These are phyloP conservation scores for Fragaria iinumae DNA, from an alignment of 306 rosid genomes.

Conservation along the genomic window DNA sequence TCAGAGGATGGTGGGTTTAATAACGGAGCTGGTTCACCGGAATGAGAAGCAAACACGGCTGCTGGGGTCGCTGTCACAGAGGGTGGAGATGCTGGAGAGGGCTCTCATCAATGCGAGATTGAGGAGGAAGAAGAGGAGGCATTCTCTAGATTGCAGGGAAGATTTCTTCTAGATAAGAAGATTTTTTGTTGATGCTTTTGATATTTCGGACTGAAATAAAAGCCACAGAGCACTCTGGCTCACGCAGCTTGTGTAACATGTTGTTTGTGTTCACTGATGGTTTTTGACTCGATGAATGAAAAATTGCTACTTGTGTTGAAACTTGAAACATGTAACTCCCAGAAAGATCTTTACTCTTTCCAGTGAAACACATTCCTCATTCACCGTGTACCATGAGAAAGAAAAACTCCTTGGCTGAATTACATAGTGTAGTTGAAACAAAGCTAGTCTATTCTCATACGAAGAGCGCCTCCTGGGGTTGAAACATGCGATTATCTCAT, in stretches of 20 bases:
- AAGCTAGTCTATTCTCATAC: no score
- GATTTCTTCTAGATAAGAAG: neutral
- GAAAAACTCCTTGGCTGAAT: neutral
- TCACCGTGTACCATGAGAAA: neutral
- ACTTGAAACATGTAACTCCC: neutral
- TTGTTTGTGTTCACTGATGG: neutral
- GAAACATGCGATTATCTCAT: no score
- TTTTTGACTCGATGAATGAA: neutral
- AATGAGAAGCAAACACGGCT: slow-evolving; percentile 51
- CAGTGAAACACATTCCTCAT: neutral
- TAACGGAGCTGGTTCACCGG: slow-evolving; percentile 46
- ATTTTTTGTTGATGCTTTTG: neutral
- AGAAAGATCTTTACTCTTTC: neutral
- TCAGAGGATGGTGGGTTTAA: slow-evolving; percentile 54
- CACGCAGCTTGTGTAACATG: no score
- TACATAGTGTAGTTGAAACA: no score
- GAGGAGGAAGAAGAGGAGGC: slow-evolving; percentile 55
- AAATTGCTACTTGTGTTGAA: neutral
- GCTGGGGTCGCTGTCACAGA: slow-evolving; percentile 48
- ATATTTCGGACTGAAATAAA: neutral
- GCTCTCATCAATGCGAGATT: slow-evolving; percentile 44
- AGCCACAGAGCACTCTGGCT: neutral
- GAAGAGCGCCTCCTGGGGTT: no score
- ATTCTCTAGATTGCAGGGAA: neutral
- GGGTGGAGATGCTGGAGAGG: slow-evolving; percentile 66